Base-by-base conservation (phyloP, 192 early-diverging fungal genomes). In the Coemansia sp. region DNA sequence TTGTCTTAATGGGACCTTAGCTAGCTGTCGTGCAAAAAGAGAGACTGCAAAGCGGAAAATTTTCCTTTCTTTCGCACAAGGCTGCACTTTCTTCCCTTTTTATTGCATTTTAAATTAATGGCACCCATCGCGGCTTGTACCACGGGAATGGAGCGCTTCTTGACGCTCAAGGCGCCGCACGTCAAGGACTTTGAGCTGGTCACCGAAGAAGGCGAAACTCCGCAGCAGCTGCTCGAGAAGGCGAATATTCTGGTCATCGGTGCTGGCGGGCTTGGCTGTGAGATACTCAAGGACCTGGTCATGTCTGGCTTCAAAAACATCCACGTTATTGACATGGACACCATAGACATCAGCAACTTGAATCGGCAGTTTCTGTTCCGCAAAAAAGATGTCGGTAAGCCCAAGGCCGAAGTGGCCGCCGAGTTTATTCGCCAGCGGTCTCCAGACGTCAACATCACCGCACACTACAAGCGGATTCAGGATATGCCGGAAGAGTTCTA, bases 401-500 rank as follows among this genome's bases (percentile, higher is more conserved):
- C 90, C 40, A 92, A 92, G 63, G 90, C 90, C 2, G 78, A 79
- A 6, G 88, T 89, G 0, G 89, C 89, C 3, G 86, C 90, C 6
- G 87, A 82, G 45, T 90, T 89, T 68, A 81, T 92, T 36, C 83
- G 82, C 63, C 80, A 77, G 26, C 76, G 89, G 36, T 80, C 88
- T 17, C 83, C 85, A 4, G 82, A 81, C 11, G 81, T 88, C 38
- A 81, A 74, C 28, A 85, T 90, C n/a, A 84, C 83, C 7, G 82
- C 88, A 71, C 87, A 85, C 60, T 90, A 84, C 79, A 88, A 90
- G 53, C 89, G 89, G 45, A 98, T 98, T 55, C 93, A 98, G 79
- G 96, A 98, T 62, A 96, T 94, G 80, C 87, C 94, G 51, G 85
- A 89, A 40, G 92, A 93, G 50, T 98, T 91, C 68, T 98, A 98